Evolutionary conservation across 164 flowering plant species (phyloP), one percentile per base, ranked within the genome.

Genomic region (Paratinospora sagittata): DNA sequence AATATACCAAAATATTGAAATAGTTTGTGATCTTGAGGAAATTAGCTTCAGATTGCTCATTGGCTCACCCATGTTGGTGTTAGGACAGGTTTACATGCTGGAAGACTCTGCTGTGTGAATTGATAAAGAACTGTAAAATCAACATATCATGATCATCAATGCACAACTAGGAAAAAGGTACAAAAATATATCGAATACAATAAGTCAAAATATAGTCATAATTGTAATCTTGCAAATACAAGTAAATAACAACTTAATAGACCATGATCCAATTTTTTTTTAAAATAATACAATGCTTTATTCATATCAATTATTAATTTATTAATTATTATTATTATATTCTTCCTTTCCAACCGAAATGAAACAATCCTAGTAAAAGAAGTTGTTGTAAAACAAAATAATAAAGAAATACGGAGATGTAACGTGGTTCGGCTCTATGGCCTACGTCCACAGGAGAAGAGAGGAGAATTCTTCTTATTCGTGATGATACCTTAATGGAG

Each of bases 71-170:
- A 87, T 78, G 79, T 63, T 71, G 94, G 93, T n/a, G 96, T 90
- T 41, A 90, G 72, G 70, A 89, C 85, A 78, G 94, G 94, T 78
- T 87, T 90, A 78, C 96, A 92, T 70, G 96, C 90, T 52, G 96
- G 96, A 49, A 92, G 90, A 69, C 65, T 85, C 76, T 92, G 97
- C 75, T 92, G 97, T 21, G 83, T 90, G 74, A 92, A 90, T 65
- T 76, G 83, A 79, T 84, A 67, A 2, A 83, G 61, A 68, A 83
- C 94, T 89, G 89, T 83, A 75, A 78, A 77, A 78, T 67, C 71
- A 76, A 67, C 71, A 70, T 3, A 69, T 14, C 23, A 43, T 9
- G 47, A 43, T 12, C 12, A 10, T 43, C 14, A 21, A 23, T 55
- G 61, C n/a, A 55, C 61, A n/a, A n/a, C 21, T n/a, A 55, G 61